Evolutionary conservation across 352 stramenopile species (phyloP).

Genomic region (Pythium angustatum): DNA sequence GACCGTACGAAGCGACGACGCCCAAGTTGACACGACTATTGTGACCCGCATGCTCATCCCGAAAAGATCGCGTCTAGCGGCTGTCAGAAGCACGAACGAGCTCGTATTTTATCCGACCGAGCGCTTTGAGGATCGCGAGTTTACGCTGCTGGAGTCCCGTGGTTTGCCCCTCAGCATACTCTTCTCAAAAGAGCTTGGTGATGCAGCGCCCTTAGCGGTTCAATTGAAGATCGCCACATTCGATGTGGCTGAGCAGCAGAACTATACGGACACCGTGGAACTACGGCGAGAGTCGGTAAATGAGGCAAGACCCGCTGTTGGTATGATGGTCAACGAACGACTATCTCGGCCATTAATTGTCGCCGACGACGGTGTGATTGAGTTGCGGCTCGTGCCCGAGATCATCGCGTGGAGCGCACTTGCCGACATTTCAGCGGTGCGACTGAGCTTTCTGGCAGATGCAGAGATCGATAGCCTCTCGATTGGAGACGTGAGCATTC

Average conservation of each 20-base stretch:
- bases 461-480: background rate
- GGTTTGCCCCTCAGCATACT: background rate
- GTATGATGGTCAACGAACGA: background rate
- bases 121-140: background rate
- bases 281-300: background rate
- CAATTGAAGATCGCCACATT: conserved; percentile 1
- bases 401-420: conserved; percentile 11
- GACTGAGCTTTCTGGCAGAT: background rate
- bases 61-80: background rate
- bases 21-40: background rate
- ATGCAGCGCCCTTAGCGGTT: background rate
- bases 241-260: conserved; percentile 12
- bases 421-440: conserved; percentile 2
- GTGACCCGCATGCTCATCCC: background rate
- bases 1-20: background rate
- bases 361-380: conserved; percentile 7
- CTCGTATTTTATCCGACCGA: background rate
- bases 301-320: background rate
- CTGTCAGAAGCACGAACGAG: background rate
- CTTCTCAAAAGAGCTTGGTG: background rate
- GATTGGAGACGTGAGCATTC: background rate
- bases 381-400: conserved; percentile 4
- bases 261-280: background rate
- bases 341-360: background rate
- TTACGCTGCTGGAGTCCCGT: background rate